Conservation (phyloP, 257 asterid species). For the Mitragyna speciosa region DNA sequence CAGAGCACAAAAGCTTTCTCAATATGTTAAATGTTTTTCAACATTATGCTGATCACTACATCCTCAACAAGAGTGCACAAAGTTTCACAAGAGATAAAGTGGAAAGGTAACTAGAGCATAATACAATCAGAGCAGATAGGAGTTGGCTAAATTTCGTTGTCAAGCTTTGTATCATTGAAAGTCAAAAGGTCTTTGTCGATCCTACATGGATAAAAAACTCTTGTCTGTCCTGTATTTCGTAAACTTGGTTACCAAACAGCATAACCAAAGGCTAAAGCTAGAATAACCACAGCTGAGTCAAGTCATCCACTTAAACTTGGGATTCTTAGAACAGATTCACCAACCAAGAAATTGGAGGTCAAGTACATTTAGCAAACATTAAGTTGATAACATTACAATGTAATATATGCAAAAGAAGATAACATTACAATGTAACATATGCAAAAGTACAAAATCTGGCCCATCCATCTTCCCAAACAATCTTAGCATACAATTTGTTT, state of each 20-base stretch:
- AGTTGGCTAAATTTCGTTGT: no score
- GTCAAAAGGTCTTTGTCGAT: no score
- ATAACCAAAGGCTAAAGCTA: background rate
- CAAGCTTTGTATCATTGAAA: no score
- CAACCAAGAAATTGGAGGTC: slow-evolving; percentile 2
- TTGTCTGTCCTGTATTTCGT: background rate
- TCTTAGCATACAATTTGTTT: background rate
- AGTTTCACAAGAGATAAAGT: background rate
- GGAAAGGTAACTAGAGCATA: background rate
- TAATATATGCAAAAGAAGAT: no score
- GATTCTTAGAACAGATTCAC: background rate
- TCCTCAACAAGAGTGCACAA: background rate
- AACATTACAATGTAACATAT: no score
- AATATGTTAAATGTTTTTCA: background rate
- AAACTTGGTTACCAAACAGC: background rate
- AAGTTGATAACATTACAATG: background rate
- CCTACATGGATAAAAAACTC: background rate
- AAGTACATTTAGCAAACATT: background rate
- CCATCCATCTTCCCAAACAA: no score
- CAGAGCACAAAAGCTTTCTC: slow-evolving; percentile 19
- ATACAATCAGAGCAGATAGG: no score
- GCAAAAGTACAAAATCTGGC: background rate
- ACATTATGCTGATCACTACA: slow-evolving; percentile 10
- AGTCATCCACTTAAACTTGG: background rate
- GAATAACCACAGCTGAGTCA: background rate